phyloP scores from a whole-genome alignment of 257 asterid species.

The Nicotiana paniculata region DNA sequence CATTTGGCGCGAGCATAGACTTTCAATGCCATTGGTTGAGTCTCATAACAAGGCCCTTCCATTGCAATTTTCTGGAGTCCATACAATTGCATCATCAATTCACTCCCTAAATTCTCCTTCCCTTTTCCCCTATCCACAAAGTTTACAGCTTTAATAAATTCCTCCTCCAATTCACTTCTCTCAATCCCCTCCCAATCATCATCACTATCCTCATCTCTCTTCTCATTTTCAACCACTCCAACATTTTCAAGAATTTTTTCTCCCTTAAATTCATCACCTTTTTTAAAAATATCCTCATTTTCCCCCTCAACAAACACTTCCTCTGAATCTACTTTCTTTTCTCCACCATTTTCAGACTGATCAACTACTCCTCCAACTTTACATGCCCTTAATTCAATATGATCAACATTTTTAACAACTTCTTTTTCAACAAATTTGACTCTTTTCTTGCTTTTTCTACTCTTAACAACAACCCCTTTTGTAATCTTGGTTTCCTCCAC shows the following conservation, averaged over 20 bases:
- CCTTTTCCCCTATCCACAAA: constrained; percentile 50
- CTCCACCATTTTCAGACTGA: constrained; percentile 21
- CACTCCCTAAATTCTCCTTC: constrained; percentile 31
- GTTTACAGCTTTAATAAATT: constrained; percentile 67
- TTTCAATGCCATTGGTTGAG: constrained; percentile 79
- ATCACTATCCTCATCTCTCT: constrained; percentile 29
- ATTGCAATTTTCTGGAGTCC: constrained; percentile 83
- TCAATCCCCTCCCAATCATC: constrained; percentile 97
- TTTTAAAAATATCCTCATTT: constrained; percentile 7
- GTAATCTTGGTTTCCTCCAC: constrained; percentile 19
- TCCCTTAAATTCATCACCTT: constrained; percentile 21
- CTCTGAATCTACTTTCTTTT: constrained; percentile 8
- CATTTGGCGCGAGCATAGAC: constrained; percentile 81
- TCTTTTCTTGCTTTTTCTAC: constrained; percentile 28
- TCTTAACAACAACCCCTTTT: constrained; percentile 28
- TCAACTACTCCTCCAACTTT: not conserved
- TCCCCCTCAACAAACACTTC: constrained; percentile 6
- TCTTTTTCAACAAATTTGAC: constrained; percentile 50
- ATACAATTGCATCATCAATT: constrained; percentile 57
- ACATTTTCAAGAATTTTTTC: constrained; percentile 12
- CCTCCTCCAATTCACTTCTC: constrained; percentile 80
- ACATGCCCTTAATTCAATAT: constrained; percentile 9
- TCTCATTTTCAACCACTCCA: constrained; percentile 11
- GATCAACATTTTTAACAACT: constrained; percentile 38
- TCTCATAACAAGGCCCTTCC: constrained; percentile 72